A percentile compares a stretch with the other conserved stretches of the same genome.
These are phyloP conservation scores for Fusarium sp. DNA, from an alignment of 2,329 filamentous ascomycete genomes.

Conservation along the genomic window DNA sequence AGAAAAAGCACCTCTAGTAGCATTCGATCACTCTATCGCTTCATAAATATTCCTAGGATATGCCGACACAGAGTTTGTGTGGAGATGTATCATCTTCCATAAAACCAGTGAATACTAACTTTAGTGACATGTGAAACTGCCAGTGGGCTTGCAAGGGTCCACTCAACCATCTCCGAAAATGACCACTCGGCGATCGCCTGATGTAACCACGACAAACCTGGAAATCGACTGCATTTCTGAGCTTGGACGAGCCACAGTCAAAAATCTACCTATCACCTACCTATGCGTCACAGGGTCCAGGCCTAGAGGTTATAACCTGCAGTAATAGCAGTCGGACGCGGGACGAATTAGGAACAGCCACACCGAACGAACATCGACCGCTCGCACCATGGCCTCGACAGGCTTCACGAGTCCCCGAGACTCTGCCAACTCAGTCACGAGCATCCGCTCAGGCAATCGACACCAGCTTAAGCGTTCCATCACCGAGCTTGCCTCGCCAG, in stretches of 20 bases:
- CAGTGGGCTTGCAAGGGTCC: constrained; percentile 15
- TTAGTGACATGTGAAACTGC: constrained; percentile 36
- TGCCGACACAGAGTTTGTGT: constrained; percentile 1
- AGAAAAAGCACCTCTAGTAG: neutral
- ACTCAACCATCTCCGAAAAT: constrained; percentile 28
- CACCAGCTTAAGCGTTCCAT: constrained; percentile 67
- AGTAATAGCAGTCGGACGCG: constrained; percentile 2
- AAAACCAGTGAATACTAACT: neutral
- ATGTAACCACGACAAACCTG: constrained; percentile 32
- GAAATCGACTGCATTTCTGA: constrained; percentile 20
- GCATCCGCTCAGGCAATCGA: constrained; percentile 47
- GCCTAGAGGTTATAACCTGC: constrained; percentile 5
- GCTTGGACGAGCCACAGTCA: constrained; percentile 15
- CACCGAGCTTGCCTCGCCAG: constrained; percentile 61
- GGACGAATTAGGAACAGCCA: constrained; percentile 29
- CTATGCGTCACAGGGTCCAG: constrained; percentile 34
- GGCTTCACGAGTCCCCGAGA: constrained; percentile 40
- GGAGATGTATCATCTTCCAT: constrained; percentile 14
- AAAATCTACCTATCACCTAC: constrained; percentile 13
- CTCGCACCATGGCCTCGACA: constrained; percentile 38
- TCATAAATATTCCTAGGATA: constrained; percentile 10
- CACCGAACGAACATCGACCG: constrained; percentile 4
- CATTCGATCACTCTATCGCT: neutral
- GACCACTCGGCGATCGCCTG: constrained; percentile 32
- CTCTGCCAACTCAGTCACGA: constrained; percentile 39